These are phyloP conservation scores for Eucalyptus sideroxylon DNA, from an alignment of 345 rosid genomes.

Conservation along the genomic window DNA sequence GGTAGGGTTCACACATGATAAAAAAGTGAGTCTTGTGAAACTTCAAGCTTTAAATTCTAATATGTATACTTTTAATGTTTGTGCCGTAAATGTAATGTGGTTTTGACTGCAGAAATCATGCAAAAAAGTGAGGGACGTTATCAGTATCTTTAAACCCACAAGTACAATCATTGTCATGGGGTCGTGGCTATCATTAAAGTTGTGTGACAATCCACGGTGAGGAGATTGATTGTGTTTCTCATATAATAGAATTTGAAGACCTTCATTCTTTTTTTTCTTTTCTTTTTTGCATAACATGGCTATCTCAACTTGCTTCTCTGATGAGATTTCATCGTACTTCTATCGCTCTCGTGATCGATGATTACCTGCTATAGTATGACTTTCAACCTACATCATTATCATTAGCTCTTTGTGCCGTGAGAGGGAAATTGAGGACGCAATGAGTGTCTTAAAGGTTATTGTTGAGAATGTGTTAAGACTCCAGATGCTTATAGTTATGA, in stretches of 20 bases:
- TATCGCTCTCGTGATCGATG: not conserved
- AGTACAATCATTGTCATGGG: not conserved
- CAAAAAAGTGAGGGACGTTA: not conserved
- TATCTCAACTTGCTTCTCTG: not conserved
- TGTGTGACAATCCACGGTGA: not conserved
- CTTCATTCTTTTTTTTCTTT: no score
- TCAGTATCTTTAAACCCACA: not conserved
- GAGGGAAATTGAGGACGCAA: conserved; percentile 45
- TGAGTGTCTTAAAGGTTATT: conserved; percentile 40
- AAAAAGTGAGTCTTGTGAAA: not conserved
- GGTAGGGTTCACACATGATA: not conserved
- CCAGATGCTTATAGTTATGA: conserved; percentile 36
- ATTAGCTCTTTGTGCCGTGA: conserved; percentile 59
- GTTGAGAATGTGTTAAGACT: conserved; percentile 2
- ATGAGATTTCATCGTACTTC: not conserved
- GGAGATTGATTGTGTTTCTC: not conserved
- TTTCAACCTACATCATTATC: conserved; percentile 62
- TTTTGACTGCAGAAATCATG: not conserved
- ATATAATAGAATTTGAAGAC: not conserved
- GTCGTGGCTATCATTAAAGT: not conserved
- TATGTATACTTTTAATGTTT: not conserved
- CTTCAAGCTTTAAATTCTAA: no score
- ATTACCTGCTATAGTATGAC: not conserved
- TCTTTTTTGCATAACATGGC: not conserved
- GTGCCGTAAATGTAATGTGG: not conserved